Conservation (phyloP, 23 red algal species). For the Gracilaria gracilis region DNA sequence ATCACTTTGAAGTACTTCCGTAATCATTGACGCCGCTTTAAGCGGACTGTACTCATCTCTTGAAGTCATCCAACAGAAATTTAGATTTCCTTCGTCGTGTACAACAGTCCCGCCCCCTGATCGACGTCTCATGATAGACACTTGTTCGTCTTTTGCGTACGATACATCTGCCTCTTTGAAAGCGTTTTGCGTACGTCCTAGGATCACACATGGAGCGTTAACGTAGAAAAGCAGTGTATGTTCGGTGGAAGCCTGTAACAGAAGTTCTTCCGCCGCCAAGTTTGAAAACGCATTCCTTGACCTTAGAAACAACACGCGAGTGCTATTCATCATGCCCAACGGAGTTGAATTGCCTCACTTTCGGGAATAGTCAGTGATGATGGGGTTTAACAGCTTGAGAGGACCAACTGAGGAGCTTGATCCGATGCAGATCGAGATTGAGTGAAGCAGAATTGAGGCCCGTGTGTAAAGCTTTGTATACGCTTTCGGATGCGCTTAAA, state of each 20-base stretch:
- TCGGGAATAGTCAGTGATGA: background rate
- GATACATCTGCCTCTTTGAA: conserved; percentile 82
- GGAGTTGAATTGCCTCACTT: background rate
- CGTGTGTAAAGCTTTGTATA: background rate
- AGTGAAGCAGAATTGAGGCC: background rate
- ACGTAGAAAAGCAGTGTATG: conserved; percentile 85
- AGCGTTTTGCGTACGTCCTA: conserved; percentile 95
- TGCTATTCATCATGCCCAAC: background rate
- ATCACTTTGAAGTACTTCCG: conserved; percentile 50
- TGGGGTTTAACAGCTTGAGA: background rate
- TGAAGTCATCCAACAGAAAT: conserved; percentile 77
- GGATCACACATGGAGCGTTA: conserved; percentile 81
- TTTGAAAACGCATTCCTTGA: conserved; percentile 82
- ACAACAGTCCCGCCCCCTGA: conserved; percentile 96
- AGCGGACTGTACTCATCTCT: conserved; percentile 56
- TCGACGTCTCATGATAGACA: conserved; percentile 76
- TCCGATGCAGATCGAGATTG: background rate
- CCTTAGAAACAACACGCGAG: conserved; percentile 19
- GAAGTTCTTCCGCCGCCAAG: conserved; percentile 82
- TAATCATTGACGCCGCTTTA: conserved; percentile 47
- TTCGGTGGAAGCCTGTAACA: conserved; percentile 40
- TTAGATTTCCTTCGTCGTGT: conserved; percentile 95
- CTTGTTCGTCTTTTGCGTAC: conserved; percentile 27
- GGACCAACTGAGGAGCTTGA: background rate
- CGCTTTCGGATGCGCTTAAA: too few species aligned